phyloP scores from a whole-genome alignment of 805 yeast genomes.

The Wickerhamomyces chaumierensis region DNA sequence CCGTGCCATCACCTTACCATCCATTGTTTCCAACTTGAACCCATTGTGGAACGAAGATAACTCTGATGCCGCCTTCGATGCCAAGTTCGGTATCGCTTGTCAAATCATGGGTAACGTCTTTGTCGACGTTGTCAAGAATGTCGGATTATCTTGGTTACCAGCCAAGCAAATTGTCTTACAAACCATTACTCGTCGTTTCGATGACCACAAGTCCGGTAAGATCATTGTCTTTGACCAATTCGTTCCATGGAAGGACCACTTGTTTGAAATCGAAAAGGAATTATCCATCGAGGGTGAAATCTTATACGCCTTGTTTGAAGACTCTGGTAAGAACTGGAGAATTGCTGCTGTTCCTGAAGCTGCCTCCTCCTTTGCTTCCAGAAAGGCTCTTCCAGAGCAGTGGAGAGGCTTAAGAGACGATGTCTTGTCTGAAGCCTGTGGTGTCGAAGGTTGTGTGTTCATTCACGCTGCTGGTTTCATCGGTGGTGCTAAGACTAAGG shows the following conservation, averaged over 20 bases:
- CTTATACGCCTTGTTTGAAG: slow-evolving; percentile 72
- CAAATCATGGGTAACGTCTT: slow-evolving; percentile 78
- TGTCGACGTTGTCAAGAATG: slow-evolving; percentile 48
- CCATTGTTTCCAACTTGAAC: slow-evolving; percentile 67
- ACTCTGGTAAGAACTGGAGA: slow-evolving; percentile 67
- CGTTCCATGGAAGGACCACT: slow-evolving; percentile 94
- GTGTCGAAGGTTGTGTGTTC: slow-evolving; percentile 82
- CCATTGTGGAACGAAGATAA: slow-evolving; percentile 75
- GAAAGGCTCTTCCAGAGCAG: slow-evolving; percentile 78
- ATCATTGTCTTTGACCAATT: slow-evolving; percentile 64
- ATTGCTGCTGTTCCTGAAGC: slow-evolving; percentile 86
- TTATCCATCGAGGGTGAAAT: slow-evolving; percentile 42
- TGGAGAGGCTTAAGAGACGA: slow-evolving; percentile 97
- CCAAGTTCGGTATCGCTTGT: slow-evolving; percentile 58
- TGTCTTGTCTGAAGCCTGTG: slow-evolving; percentile 56
- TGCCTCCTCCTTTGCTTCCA: slow-evolving; percentile 67
- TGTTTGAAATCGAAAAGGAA: slow-evolving; percentile 60
- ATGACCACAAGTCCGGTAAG: slow-evolving; percentile 59
- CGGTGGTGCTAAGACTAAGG: slow-evolving; percentile 81
- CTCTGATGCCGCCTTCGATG: slow-evolving; percentile 55
- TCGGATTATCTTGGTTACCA: slow-evolving; percentile 85
- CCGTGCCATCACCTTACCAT: slow-evolving; percentile 64
- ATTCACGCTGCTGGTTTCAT: slow-evolving; percentile 96
- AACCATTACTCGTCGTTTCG: slow-evolving; percentile 51
- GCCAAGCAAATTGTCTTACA: slow-evolving; percentile 67